phyloP scores from a whole-genome alignment of 371 early-diverging fungal species.

The Amoeboaphelidium protococcarum region DNA sequence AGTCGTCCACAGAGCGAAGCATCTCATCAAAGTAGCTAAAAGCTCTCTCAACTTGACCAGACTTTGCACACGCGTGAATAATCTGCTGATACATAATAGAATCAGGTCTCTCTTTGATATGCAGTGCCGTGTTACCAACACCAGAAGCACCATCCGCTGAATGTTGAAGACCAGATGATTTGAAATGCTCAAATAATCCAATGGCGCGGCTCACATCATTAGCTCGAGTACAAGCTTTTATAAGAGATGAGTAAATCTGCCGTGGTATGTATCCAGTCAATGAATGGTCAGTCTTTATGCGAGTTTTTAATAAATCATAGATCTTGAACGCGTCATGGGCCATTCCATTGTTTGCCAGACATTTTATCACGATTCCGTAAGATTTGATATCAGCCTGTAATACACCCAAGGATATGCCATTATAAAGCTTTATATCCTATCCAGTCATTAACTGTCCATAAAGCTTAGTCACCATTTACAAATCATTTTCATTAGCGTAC shows the following conservation, averaged over 20 bases:
- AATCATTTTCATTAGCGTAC: neutral
- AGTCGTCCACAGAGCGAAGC: neutral
- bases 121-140: too few relatives aligned
- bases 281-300: too few relatives aligned
- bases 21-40: neutral
- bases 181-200: neutral
- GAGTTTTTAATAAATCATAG: neutral
- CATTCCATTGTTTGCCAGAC: neutral
- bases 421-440: neutral
- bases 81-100: neutral
- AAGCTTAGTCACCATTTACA: neutral
- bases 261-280: neutral
- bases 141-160: too few relatives aligned
- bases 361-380: neutral
- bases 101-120: neutral
- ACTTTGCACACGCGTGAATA: neutral
- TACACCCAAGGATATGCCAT: neutral
- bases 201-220: neutral
- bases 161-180: too few relatives aligned
- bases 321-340: neutral
- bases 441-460: too few relatives aligned
- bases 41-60: neutral
- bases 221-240: neutral
- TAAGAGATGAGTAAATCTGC: neutral
- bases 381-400: neutral